These are phyloP conservation scores for Euphrasia confusa DNA, from an alignment of 257 asterid species.

Conservation along the genomic window DNA sequence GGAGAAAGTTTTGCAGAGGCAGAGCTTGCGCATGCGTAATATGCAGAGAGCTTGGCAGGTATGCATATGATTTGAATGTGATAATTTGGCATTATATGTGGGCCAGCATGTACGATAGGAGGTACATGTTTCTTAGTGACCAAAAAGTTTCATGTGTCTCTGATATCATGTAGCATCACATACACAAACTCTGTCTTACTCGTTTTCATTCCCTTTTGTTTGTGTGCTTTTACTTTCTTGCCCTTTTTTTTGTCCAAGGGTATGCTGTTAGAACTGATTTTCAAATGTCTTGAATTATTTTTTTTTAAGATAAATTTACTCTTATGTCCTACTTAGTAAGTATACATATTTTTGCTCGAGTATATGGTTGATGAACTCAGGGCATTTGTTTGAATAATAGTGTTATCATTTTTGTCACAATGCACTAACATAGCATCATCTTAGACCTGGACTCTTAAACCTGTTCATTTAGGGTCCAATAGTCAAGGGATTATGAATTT, in stretches of 20 bases:
- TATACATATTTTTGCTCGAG: background rate
- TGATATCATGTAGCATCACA: conserved; percentile 7
- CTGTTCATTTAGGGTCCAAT: conserved; percentile 16
- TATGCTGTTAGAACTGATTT: conserved; percentile 6
- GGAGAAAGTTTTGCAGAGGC: conserved; percentile 97
- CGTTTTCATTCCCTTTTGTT: conserved; percentile 3
- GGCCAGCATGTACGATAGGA: background rate
- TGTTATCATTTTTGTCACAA: background rate
- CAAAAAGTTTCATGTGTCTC: conserved; percentile 8
- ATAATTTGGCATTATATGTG: background rate
- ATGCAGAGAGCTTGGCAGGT: conserved; percentile 98
- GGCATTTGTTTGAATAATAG: background rate
- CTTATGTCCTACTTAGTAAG: background rate
- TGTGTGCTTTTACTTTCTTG: conserved; percentile 4
- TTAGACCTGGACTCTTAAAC: conserved; percentile 15
- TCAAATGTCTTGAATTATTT: conserved; percentile 9
- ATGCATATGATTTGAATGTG: conserved; percentile 17
- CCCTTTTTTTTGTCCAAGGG: conserved; percentile 4
- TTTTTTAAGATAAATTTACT: background rate
- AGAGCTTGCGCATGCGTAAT: conserved; percentile 92
- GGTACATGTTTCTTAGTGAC: conserved; percentile 5
- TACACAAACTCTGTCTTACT: conserved; percentile 1
- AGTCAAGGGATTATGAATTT: conserved; percentile 6
- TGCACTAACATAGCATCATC: background rate
- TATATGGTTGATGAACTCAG: background rate